Evolutionary conservation across 352 stramenopile species (phyloP).

Genomic region (Phytophthora syringae): DNA sequence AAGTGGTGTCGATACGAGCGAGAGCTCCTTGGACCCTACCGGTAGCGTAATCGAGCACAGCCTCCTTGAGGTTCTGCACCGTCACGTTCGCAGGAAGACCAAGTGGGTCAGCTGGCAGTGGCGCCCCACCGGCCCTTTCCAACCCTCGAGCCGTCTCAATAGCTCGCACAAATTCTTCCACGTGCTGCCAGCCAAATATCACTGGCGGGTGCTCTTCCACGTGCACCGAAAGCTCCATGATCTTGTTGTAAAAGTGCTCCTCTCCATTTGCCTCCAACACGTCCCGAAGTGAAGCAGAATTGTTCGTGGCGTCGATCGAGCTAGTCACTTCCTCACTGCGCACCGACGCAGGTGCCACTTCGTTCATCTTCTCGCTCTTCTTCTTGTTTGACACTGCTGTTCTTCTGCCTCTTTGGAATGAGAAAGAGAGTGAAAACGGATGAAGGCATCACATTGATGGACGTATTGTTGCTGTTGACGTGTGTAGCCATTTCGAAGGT

Average conservation of each 20-base stretch:
- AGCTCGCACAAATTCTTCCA: neutral
- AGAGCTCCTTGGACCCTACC: no score
- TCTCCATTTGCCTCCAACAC: conserved; percentile 10
- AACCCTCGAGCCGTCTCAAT: conserved; percentile 5
- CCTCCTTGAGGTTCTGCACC: no score
- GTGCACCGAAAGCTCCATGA: conserved; percentile 7
- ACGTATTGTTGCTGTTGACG: no score
- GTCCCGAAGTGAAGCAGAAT: neutral
- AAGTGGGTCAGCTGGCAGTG: no score
- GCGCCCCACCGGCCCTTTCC: no score
- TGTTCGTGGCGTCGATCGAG: neutral
- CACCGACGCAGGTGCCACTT: neutral
- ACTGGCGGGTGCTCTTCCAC: conserved; percentile 3
- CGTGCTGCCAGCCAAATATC: conserved; percentile 2
- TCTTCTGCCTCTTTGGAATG: neutral
- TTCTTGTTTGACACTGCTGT: conserved; percentile 3
- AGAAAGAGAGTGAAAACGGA: no score
- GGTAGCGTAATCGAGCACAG: no score
- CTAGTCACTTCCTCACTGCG: neutral
- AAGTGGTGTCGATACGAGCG: no score
- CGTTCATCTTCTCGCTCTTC: conserved; percentile 9
- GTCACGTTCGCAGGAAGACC: no score
- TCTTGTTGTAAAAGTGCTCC: conserved; percentile 10
- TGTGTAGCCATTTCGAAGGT: no score
- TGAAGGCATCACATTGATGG: no score